phyloP scores from a whole-genome alignment of 2,329 filamentous ascomycete species.

The Colletotrichum shisoi region DNA sequence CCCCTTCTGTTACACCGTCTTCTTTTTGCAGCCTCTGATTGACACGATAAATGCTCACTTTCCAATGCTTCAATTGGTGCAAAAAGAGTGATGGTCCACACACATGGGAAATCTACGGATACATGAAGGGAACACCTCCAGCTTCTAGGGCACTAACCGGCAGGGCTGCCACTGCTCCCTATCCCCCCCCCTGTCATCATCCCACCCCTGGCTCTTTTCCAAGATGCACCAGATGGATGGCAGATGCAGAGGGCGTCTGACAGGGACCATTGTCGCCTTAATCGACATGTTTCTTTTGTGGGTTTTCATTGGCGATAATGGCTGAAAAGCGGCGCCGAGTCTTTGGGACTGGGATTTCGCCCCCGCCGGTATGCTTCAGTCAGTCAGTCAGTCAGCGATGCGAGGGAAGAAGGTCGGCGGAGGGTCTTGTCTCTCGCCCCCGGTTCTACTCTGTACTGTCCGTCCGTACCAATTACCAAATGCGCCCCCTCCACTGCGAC shows the following conservation, averaged over 20 bases:
- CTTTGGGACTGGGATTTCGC: constrained; percentile 26
- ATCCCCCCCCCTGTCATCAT: constrained; percentile 15
- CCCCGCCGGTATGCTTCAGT: constrained; percentile 21
- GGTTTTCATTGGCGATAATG: constrained; percentile 50
- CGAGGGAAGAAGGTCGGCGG: not conserved
- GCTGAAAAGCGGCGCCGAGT: constrained; percentile 40
- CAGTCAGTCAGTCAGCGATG: constrained; percentile 27
- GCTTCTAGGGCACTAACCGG: constrained; percentile 9
- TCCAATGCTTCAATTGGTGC: constrained; percentile 25
- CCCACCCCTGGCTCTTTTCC: constrained; percentile 1
- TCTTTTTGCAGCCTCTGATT: constrained; percentile 24
- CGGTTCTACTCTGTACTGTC: not conserved
- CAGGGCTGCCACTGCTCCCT: constrained; percentile 19
- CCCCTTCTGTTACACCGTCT: constrained; percentile 5
- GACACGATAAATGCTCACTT: constrained; percentile 27
- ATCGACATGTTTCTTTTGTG: constrained; percentile 40
- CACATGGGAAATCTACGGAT: not conserved
- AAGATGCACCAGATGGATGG: constrained; percentile 26
- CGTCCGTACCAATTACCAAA: not conserved
- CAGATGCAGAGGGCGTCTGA: constrained; percentile 24
- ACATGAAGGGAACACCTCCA: constrained; percentile 11
- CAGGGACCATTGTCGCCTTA: constrained; percentile 35
- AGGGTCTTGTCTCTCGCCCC: not conserved
- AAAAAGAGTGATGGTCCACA: constrained; percentile 16
- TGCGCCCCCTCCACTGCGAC: not conserved